Conservation (phyloP, 768 basidiomycete species). For the Agaricus subrufescens region DNA sequence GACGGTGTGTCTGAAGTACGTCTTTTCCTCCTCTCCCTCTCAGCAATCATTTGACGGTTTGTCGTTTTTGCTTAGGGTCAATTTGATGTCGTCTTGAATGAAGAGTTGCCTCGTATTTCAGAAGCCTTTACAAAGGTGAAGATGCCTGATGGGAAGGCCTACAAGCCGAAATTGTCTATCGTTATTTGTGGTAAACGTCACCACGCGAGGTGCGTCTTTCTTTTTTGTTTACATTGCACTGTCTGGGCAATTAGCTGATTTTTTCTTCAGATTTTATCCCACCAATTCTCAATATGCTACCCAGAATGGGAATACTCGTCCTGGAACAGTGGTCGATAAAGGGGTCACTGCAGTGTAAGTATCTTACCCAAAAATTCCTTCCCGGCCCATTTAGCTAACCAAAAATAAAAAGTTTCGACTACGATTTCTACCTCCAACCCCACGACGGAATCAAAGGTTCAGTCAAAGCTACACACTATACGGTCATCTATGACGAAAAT, state of each 20-base stretch:
- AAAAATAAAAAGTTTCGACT: constrained; percentile 45
- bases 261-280: constrained; percentile 46
- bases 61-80: constrained; percentile 50
- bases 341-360: constrained; percentile 68
- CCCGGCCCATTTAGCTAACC: not conserved
- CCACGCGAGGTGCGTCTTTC: constrained; percentile 46
- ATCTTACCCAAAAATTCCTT: not conserved
- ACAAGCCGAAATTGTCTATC: constrained; percentile 63
- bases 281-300: constrained; percentile 45
- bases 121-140: constrained; percentile 54
- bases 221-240: constrained; percentile 6
- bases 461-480: constrained; percentile 74
- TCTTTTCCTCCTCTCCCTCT: not conserved
- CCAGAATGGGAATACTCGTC: constrained; percentile 69
- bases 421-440: constrained; percentile 68
- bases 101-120: constrained; percentile 60
- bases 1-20: constrained; percentile 75
- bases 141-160: constrained; percentile 36
- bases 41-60: no score
- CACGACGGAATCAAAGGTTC: constrained; percentile 71
- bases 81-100: constrained; percentile 52
- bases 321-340: constrained; percentile 78
- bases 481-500: constrained; percentile 77
- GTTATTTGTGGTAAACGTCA: constrained; percentile 80
- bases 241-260: not conserved